Evolutionary conservation across 1,284 basidiomycete genomes (phyloP), one percentile per base, ranked within the genome.

Genomic region (Tilletia walkeri): DNA sequence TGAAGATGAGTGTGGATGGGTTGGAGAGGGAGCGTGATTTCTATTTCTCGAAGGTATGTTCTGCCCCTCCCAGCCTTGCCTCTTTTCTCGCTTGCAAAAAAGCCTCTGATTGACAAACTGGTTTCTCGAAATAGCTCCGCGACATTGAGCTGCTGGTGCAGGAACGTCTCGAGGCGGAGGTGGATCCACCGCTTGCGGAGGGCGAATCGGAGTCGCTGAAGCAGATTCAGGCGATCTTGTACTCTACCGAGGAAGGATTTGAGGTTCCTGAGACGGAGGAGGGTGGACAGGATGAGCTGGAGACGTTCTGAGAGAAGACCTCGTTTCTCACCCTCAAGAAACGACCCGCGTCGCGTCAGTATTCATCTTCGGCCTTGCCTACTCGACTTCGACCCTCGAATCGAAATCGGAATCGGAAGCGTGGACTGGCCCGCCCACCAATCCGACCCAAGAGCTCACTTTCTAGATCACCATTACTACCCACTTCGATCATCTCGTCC

Each of bases 181-280:
- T 34, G 53, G 67, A 4, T 59, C 68, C 30, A 68, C 73, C 56
- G 65, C 72, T 50, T 18, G 50, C 66, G 36, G 66, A 54, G 5
- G 47, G 24, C 9, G 90, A 93, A 68, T 89, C 90, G 76, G 86
- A 87, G 10, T 89, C 90, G 1, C 86, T 99, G 70, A 87, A 87
- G 73, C 90, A 92, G 78, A 93, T 99, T 75, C 94, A 98, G 85
- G 90, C 91, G 83, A 95, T 98, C 75, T 86, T 99, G 49, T 99
- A 99, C 84, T 91, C 91, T 24, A 98, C 95, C 14, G 95, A 96
- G 65, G 82, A 83, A 54, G 82, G 82, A 0, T 82, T 83, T 65
- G 81, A 82, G 67, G 78, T 83, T n/a, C 80, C 81, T 2, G 82
- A 83, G 24, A 81, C 73, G 7, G 67, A 36, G 14, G 78, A 79